Conservation (phyloP, 805 yeast species). For the Hanseniaspora guilliermondii region DNA sequence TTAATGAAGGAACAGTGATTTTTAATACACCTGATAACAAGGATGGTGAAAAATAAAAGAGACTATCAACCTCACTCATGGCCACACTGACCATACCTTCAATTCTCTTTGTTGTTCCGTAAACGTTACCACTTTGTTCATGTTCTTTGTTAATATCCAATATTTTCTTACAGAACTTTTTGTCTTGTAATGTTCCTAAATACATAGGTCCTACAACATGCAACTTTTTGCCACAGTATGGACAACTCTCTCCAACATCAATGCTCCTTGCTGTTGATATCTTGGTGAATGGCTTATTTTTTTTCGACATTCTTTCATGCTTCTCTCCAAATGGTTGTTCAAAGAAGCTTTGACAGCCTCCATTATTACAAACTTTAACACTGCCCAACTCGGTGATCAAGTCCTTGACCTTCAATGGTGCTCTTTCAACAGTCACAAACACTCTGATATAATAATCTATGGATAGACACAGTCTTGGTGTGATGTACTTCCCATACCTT, state of each 20-base stretch:
- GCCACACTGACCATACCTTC: slow-evolving; percentile 90
- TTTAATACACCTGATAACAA: slow-evolving; percentile 62
- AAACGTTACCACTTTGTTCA: slow-evolving; percentile 36
- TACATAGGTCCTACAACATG: slow-evolving; percentile 96
- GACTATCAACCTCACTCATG: slow-evolving; percentile 51
- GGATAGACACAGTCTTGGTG: slow-evolving; percentile 72
- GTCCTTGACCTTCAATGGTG: slow-evolving; percentile 73
- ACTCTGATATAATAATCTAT: slow-evolving; percentile 89
- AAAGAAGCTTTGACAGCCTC: slow-evolving; percentile 64
- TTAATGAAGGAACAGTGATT: slow-evolving; percentile 72
- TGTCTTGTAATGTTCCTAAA: slow-evolving; percentile 66
- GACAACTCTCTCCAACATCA: slow-evolving; percentile 48
- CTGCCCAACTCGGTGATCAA: slow-evolving; percentile 66
- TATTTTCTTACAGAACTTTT: slow-evolving; percentile 51
- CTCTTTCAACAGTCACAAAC: slow-evolving; percentile 61
- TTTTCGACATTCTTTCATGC: slow-evolving; percentile 32
- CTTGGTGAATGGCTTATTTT: slow-evolving; percentile 31
- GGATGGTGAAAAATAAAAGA: slow-evolving; percentile 77
- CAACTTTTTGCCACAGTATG: slow-evolving; percentile 53
- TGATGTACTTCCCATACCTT: slow-evolving; percentile 72
- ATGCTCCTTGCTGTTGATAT: slow-evolving; percentile 58
- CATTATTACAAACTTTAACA: slow-evolving; percentile 56
- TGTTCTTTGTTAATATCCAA: slow-evolving; percentile 39
- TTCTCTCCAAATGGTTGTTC: slow-evolving; percentile 66
- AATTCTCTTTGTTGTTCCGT: slow-evolving; percentile 72